Evolutionary conservation across 1,139 yeast species (phyloP), one percentile per base, ranked within the genome.

Genomic region (Scheffersomyces parashehatae): DNA sequence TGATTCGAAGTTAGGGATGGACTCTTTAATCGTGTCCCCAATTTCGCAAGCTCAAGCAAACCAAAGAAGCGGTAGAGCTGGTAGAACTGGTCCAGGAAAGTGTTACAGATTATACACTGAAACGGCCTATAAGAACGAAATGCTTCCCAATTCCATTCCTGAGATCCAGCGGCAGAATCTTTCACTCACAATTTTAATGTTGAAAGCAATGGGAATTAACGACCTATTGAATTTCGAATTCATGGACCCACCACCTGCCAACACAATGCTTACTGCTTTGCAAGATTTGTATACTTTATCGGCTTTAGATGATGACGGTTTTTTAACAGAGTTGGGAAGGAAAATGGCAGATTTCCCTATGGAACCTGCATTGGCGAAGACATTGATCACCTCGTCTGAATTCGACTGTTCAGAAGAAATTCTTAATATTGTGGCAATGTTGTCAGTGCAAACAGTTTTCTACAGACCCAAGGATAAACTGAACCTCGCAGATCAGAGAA

Each of bases 171-270:
- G 99, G 48, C 95, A 88, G 58, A 93, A 95, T 60, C 67, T 93
- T 47, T 80, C 96, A 3, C 81, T 86, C 58, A 90, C 97, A 0
- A 84, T 91, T 39, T 70, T 93, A 52, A 83, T 91, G 88, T 73
- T 93, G 48, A 93, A 93, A 60, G 96, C 97, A 1, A 90, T 93
- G 95, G 98, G 98, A 0, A 88, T 93, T 41, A 79, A 87, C 46
- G 95, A 91, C 60, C 65, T 91, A 39, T 53, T 88, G 31, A 73
- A 79, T 46, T 91, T 91, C 65, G 96, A 88, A 41, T 91, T 91
- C 55, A 88, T 91, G 96, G 99, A 93, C 59, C 91, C 95, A 7
- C 99, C 99, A 0, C 86, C 95, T 1, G 75, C 79, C 13, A 82
- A 79, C 43, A 77, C 96, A 0, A 77, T 93, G 77, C 60, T 86